phyloP scores from a whole-genome alignment of 768 basidiomycete species.

The Pleurotus sapidus region DNA sequence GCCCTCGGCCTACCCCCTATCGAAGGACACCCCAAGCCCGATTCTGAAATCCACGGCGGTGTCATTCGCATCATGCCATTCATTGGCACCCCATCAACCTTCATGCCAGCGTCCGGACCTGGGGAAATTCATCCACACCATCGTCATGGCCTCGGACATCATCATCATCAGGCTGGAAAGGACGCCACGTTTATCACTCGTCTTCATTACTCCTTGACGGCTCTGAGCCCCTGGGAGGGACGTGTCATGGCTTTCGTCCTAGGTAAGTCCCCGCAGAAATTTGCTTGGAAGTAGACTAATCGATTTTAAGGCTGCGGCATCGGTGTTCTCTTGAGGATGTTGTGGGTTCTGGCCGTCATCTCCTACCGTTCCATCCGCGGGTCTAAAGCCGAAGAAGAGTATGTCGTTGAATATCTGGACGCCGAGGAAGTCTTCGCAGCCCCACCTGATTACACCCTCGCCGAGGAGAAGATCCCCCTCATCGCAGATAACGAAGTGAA shows the following conservation, averaged over 20 bases:
- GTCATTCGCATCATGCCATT: constrained; percentile 32
- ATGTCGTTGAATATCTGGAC: constrained; percentile 44
- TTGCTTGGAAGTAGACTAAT: neutral
- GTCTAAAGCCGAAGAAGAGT: constrained; percentile 37
- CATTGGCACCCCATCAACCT: constrained; percentile 20
- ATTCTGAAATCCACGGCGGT: constrained; percentile 13
- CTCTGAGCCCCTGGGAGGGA: constrained; percentile 81
- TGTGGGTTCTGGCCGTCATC: constrained; percentile 70
- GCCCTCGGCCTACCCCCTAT: constrained; percentile 53
- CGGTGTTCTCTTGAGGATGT: constrained; percentile 78
- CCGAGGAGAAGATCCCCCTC: constrained; percentile 47
- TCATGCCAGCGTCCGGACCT: neutral
- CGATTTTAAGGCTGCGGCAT: constrained; percentile 67
- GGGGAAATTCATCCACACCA: constrained; percentile 18
- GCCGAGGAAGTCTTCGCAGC: constrained; percentile 45
- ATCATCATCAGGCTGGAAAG: constrained; percentile 24
- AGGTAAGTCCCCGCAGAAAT: constrained; percentile 42
- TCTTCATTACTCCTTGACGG: constrained; percentile 61
- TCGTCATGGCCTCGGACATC: constrained; percentile 18
- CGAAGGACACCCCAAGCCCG: constrained; percentile 19
- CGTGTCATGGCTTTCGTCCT: constrained; percentile 81
- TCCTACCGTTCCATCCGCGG: constrained; percentile 53
- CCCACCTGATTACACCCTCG: constrained; percentile 54
- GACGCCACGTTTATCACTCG: constrained; percentile 51
- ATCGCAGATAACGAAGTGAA: neutral